Evolutionary conservation across 768 basidiomycete genomes (phyloP).

Genomic region (Coprinopsis strossmayeri): DNA sequence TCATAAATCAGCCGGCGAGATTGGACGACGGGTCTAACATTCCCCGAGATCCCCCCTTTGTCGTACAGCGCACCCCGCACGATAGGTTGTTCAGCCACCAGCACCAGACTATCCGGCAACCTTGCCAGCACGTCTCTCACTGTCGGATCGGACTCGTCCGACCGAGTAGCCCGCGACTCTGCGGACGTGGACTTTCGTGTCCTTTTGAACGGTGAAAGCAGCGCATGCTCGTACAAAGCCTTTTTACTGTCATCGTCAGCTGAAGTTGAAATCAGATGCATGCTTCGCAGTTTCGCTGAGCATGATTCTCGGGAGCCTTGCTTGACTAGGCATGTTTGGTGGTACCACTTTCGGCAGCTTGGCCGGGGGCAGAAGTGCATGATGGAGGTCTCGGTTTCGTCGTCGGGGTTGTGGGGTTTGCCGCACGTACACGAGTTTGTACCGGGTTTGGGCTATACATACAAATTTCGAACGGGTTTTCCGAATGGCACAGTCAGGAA

Average conservation of each 20-base stretch:
- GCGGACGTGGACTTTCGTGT: neutral
- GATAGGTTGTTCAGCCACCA: conserved; percentile 46
- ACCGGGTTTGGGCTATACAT: conserved; percentile 39
- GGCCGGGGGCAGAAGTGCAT: conserved; percentile 58
- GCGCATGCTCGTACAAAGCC: neutral
- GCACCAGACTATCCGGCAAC: conserved; percentile 24
- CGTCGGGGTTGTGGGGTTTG: conserved; percentile 39
- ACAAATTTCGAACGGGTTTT: no score
- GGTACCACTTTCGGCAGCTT: conserved; percentile 39
- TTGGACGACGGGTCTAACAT: conserved; percentile 36
- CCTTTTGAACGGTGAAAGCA: neutral
- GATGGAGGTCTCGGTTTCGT: conserved; percentile 18
- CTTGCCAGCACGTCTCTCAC: neutral
- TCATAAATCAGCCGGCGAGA: conserved; percentile 44
- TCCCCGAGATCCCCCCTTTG: conserved; percentile 43
- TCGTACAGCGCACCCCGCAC: conserved; percentile 34
- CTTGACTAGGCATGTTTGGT: conserved; percentile 36
- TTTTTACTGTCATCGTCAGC: neutral
- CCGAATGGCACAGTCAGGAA: no score
- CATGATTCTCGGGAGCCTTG: neutral
- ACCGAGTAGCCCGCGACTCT: neutral
- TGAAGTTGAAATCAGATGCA: neutral
- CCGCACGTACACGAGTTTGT: conserved; percentile 37
- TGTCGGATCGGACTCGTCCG: neutral
- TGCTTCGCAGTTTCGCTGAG: neutral